Percentiles rank a stretch among this genome's conserved stretches.
Conservation (phyloP, 2,329 filamentous ascomycete genomes). For the Teratosphaeria destructans region DNA sequence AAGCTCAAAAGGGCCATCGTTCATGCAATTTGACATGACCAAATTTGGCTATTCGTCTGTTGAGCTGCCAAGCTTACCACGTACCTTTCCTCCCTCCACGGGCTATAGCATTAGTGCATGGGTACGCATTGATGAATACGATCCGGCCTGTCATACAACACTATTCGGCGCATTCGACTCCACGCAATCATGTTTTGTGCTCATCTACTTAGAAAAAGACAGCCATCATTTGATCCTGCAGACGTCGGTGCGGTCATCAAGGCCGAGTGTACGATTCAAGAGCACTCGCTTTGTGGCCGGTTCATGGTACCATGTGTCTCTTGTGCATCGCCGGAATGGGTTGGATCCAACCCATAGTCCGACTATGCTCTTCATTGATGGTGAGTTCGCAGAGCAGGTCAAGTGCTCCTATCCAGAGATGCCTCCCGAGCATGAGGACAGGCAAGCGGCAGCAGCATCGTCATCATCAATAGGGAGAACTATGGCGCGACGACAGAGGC, state of each 20-base stretch:
- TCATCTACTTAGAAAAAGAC: slow-evolving; percentile 89
- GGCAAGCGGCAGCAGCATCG: background rate
- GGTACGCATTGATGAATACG: slow-evolving; percentile 81
- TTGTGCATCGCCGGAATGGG: slow-evolving; percentile 57
- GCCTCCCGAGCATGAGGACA: slow-evolving; percentile 45
- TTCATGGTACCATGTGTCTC: slow-evolving; percentile 84
- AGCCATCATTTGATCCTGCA: slow-evolving; percentile 91
- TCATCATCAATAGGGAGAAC: background rate
- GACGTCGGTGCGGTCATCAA: slow-evolving; percentile 76
- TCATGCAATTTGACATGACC: slow-evolving; percentile 89
- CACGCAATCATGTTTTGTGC: slow-evolving; percentile 83
- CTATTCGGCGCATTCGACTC: slow-evolving; percentile 91
- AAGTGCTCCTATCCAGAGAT: slow-evolving; percentile 78
- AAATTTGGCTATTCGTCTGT: slow-evolving; percentile 80
- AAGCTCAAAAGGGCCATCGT: slow-evolving; percentile 65
- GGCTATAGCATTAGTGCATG: slow-evolving; percentile 89
- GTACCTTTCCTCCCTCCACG: slow-evolving; percentile 68
- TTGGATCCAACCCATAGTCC: slow-evolving; percentile 20
- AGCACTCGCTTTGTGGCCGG: slow-evolving; percentile 63
- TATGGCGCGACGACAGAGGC: slow-evolving; percentile 26
- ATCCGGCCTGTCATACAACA: slow-evolving; percentile 77
- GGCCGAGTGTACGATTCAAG: slow-evolving; percentile 90
- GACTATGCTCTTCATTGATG: slow-evolving; percentile 81
- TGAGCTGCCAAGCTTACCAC: slow-evolving; percentile 76
- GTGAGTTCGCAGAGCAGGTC: slow-evolving; percentile 85